Evolutionary conservation across 371 early-diverging fungal species (phyloP), one percentile per base, ranked within the genome.

Genomic region (Syncephalastrum monosporum): DNA sequence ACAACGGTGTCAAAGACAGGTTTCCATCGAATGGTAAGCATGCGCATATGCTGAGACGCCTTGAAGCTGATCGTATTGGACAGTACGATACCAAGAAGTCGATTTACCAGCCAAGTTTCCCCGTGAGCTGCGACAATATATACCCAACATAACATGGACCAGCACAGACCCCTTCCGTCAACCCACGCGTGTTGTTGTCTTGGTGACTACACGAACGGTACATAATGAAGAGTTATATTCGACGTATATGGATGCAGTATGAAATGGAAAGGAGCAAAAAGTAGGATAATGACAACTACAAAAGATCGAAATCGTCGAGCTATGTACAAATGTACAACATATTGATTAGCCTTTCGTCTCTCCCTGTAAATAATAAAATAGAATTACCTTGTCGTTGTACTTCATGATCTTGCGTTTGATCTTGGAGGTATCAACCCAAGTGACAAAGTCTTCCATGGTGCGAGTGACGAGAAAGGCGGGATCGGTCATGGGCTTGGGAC

Each of bases 351-450:
- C 55, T 43, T 42, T 16, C 33, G 21, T 45, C 16, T 54, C 33
- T 14, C 17, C 17, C 10, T 41, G 24, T 14, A 24, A 13, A 29
- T 46, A 13, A 29, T 46, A 29, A 17, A 29, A 27, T 53, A 38
- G 1, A 5, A 16, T 72, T 71, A 95, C 91, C 85, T 93, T 93
- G 82, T 95, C 97, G 77, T 94, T 94, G 83, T 95, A 96, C 71
- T 95, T 96, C 74, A 94, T 85, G 65, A 99, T 96, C 91, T 97
- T 98, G 68, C 92, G 82, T 84, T 95, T 98, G 71, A 99, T 96
- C 86, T 95, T 96, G 63, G 96, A 95, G 24, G 93, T 90, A 67
- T 99, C 97, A 12, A 94, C 96, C 99, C 99, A 99, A 5, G 97
- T 96, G 5, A 99, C 92, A 82, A 91, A 99, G 77, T 99, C 99